Evolutionary conservation across 352 stramenopile genomes (phyloP), one percentile per base, ranked within the genome.

Genomic region (Phytophthora palmivora): DNA sequence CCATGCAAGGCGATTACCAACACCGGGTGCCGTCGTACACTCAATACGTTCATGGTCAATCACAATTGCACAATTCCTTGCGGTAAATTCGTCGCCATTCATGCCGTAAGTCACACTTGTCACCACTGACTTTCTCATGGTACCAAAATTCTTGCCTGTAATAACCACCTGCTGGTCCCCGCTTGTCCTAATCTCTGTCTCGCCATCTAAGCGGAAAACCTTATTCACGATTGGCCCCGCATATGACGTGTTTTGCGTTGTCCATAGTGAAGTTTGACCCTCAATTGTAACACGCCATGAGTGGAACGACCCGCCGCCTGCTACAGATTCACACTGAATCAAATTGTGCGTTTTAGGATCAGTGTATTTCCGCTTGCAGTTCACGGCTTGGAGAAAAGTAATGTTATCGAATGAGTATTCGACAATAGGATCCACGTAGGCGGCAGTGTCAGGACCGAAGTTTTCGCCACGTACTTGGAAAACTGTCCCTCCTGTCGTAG

Each of bases 141-240:
- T 51, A 14, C 79, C 79, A 58, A 89, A 89, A 39, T 89, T 87
- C 45, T 83, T 82, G 7, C 79, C 77, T n/a, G 63, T 72, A 16
- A 89, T 82, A 12, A 82, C 63, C n/a, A 89, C 64, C 28, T 81
- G 55, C 39, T 89, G 73, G 11, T 59, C 65, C 1, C 79, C 79
- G 37, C 77, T 80, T 11, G 79, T 87, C 16, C 72, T 71, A 18
- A 89, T 67, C 14, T 86, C 57, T 4, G 54, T 72, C 28, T 84
- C 68, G 16, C 79, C 77, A 52, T 68, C 78, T 4, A 68, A 68
- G 8, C 65, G 70, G 43, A 84, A 81, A 6, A 89, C 79, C 19
- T 76, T 81, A n/a, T 66, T 76, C 11, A 89, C 75, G 7, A 89
- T 71, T 2, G 79, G 79, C 1, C 77, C 73, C 28, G 79, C 72